Evolutionary conservation across 2,329 filamentous ascomycete genomes (phyloP).

Genomic region (Microcyclosporella mali): DNA sequence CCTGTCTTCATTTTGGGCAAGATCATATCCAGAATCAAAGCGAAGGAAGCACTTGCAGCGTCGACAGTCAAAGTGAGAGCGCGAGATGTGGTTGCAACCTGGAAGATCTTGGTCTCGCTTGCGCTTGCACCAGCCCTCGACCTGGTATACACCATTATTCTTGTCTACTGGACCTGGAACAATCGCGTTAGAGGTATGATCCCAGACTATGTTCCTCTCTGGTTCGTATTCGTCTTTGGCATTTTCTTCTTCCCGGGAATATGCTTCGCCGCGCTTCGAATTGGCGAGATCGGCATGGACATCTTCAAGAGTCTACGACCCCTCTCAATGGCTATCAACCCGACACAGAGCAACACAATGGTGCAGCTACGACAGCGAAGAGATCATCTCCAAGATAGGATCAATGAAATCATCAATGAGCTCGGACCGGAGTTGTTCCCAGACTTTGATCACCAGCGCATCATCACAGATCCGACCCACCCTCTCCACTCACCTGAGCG

Average conservation of each 20-base stretch:
- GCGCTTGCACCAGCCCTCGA: conserved; percentile 77
- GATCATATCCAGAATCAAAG: conserved; percentile 73
- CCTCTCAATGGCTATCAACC: conserved; percentile 76
- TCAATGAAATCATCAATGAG: conserved; percentile 89
- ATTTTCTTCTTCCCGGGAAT: conserved; percentile 78
- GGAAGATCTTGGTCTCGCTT: conserved; percentile 86
- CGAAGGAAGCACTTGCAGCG: conserved; percentile 73
- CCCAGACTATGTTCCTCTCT: conserved; percentile 73
- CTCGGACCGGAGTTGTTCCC: conserved; percentile 93
- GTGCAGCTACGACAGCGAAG: conserved; percentile 68
- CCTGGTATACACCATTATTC: conserved; percentile 68
- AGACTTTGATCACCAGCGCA: conserved; percentile 78
- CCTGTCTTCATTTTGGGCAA: conserved; percentile 83
- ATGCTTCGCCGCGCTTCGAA: conserved; percentile 86
- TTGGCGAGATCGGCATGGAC: conserved; percentile 98
- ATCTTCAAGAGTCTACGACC: conserved; percentile 92
- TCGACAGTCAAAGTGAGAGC: conserved; percentile 86
- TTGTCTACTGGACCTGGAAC: conserved; percentile 70
- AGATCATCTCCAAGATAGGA: conserved; percentile 67
- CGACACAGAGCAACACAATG: conserved; percentile 76
- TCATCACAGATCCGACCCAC: conserved; percentile 53
- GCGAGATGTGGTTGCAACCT: conserved; percentile 84
- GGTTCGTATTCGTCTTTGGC: conserved; percentile 66
- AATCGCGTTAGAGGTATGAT: conserved; percentile 79
- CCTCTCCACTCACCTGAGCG: conserved; percentile 23